These are phyloP conservation scores for Castanospermum australe DNA, from an alignment of 306 rosid genomes.

Conservation along the genomic window DNA sequence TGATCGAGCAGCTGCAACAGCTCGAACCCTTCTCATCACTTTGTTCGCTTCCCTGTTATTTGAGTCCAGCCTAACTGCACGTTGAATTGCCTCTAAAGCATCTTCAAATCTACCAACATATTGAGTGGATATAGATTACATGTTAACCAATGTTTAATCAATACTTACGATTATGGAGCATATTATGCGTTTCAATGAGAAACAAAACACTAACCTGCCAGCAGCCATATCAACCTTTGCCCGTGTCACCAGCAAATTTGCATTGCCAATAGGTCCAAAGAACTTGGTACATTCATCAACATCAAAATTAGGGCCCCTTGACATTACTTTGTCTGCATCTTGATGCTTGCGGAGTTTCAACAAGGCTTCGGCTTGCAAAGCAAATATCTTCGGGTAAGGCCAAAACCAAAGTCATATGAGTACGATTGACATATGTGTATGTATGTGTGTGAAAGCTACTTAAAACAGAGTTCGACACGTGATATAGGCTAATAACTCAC, in stretches of 20 bases:
- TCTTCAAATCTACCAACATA: slow-evolving; percentile 59
- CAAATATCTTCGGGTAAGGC: slow-evolving; percentile 52
- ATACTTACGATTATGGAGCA: not conserved
- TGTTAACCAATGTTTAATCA: not conserved
- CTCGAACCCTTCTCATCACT: slow-evolving; percentile 53
- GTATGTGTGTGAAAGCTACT: not conserved
- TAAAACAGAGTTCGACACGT: not conserved
- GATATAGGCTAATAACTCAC: slow-evolving; percentile 30
- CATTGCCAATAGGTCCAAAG: slow-evolving; percentile 73
- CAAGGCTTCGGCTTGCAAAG: slow-evolving; percentile 81
- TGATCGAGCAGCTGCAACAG: slow-evolving; percentile 53
- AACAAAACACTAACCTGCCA: slow-evolving; percentile 59
- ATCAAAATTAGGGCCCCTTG: slow-evolving; percentile 62
- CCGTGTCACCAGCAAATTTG: slow-evolving; percentile 58
- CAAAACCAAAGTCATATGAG: slow-evolving; percentile 5
- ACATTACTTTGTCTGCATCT: slow-evolving; percentile 71
- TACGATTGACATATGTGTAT: not conserved
- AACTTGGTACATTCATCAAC: slow-evolving; percentile 66
- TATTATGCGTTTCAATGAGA: not conserved
- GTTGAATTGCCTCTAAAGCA: slow-evolving; percentile 64
- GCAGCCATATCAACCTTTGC: slow-evolving; percentile 68
- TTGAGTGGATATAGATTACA: not conserved
- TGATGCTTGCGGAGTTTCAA: slow-evolving; percentile 73
- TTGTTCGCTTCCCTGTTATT: slow-evolving; percentile 55
- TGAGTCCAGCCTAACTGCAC: slow-evolving; percentile 62